These are phyloP conservation scores for Vanrija humicola DNA, from an alignment of 1,284 basidiomycete genomes.

Conservation along the genomic window DNA sequence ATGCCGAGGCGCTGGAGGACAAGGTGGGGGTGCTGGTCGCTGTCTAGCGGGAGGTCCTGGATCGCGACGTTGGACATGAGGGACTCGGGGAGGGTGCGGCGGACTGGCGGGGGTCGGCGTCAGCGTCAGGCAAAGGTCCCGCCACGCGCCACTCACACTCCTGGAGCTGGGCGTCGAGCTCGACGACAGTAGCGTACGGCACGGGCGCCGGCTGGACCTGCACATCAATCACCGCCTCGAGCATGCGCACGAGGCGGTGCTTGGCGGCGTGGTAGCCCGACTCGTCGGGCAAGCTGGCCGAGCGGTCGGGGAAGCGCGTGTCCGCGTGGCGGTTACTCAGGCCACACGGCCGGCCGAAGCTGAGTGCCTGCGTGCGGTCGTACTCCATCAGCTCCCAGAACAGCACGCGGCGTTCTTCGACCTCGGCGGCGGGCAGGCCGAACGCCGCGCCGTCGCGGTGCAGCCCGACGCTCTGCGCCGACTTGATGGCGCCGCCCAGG, in stretches of 20 bases:
- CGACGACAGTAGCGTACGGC: constrained; percentile 28
- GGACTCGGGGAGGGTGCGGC: constrained; percentile 31
- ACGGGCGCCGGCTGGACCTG: constrained; percentile 19
- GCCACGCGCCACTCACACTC: constrained; percentile 24
- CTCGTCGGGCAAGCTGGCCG: background rate
- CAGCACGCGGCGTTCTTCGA: constrained; percentile 39
- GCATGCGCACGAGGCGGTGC: constrained; percentile 6
- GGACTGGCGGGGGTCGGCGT: constrained; percentile 18
- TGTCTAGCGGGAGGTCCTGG: constrained; percentile 34
- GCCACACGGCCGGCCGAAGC: constrained; percentile 38
- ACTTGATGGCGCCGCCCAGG: constrained; percentile 39
- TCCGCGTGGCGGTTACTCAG: constrained; percentile 35
- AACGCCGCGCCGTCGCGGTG: constrained; percentile 45
- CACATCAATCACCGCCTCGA: constrained; percentile 3
- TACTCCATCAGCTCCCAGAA: constrained; percentile 47
- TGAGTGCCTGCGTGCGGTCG: constrained; percentile 41
- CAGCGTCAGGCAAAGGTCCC: background rate
- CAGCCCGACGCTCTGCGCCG: constrained; percentile 40
- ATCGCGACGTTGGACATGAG: constrained; percentile 35
- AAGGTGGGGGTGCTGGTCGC: constrained; percentile 37
- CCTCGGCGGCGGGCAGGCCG: constrained; percentile 35
- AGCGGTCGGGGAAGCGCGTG: constrained; percentile 31
- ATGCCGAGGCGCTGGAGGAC: constrained; percentile 42
- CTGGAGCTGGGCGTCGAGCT: constrained; percentile 38
- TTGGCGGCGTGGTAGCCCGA: constrained; percentile 6